phyloP scores from a whole-genome alignment of 116 monocot species.

The Iris pallida region DNA sequence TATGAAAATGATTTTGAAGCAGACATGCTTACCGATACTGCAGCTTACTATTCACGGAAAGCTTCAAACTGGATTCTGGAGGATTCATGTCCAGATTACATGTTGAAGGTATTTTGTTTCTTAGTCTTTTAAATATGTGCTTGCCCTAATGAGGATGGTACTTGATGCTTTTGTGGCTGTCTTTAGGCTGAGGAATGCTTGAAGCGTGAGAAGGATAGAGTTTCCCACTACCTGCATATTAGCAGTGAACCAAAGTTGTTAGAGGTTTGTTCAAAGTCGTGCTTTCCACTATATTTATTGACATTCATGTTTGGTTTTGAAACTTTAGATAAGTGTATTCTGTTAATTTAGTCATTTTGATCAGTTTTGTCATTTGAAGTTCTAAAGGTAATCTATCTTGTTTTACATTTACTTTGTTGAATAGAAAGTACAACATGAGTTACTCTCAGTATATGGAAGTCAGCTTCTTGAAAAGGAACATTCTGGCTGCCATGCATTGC shows the following conservation, averaged over 20 bases:
- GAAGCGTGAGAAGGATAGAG: constrained; percentile 61
- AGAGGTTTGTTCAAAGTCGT: constrained; percentile 36
- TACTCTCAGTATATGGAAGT: constrained; percentile 41
- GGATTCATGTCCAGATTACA: constrained; percentile 82
- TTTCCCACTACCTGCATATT: constrained; percentile 64
- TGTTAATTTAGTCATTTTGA: too few species aligned
- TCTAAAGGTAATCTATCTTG: too few species aligned
- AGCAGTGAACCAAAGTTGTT: constrained; percentile 70
- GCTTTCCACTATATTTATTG: too few species aligned
- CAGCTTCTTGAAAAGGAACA: constrained; percentile 77
- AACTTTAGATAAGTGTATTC: too few species aligned
- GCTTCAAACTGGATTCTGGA: constrained; percentile 60
- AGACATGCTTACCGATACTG: constrained; percentile 51
- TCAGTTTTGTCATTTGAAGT: too few species aligned
- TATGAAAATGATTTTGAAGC: constrained; percentile 76
- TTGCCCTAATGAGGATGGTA: not conserved
- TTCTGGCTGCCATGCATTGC: constrained; percentile 61
- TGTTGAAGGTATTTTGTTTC: constrained; percentile 55
- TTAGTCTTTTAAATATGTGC: not conserved
- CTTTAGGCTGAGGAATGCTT: constrained; percentile 70
- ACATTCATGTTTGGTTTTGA: too few species aligned
- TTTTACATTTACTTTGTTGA: not conserved
- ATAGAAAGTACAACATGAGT: constrained; percentile 64
- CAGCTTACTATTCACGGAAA: constrained; percentile 63
- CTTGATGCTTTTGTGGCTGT: not conserved